These are phyloP conservation scores for Cladochytrium replicatum DNA, from an alignment of 192 early-diverging fungal species.

Conservation along the genomic window DNA sequence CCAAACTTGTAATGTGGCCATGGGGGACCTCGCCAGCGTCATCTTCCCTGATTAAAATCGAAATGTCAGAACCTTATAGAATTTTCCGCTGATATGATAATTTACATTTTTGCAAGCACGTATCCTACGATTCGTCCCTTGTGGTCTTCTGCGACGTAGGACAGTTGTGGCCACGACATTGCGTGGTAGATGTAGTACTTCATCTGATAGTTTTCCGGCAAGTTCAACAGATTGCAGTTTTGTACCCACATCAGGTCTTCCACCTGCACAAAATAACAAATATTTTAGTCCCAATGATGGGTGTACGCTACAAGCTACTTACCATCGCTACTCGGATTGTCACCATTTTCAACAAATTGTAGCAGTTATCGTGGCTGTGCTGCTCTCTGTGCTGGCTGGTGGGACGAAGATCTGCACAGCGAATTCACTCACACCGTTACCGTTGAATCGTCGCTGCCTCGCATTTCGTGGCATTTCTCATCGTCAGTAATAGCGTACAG, in stretches of 20 bases:
- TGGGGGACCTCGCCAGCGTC: conserved; percentile 54
- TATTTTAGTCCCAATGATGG: background rate
- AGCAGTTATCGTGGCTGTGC: no score
- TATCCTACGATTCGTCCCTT: conserved; percentile 92
- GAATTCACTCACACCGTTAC: no score
- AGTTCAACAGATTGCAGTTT: conserved; percentile 91
- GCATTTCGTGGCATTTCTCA: no score
- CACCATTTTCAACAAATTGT: no score
- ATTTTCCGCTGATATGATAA: background rate
- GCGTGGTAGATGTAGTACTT: conserved; percentile 81
- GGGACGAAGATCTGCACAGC: no score
- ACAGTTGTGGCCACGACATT: conserved; percentile 59
- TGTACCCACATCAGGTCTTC: conserved; percentile 90
- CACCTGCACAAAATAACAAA: conserved; percentile 41
- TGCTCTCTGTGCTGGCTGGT: no score
- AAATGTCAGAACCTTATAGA: background rate
- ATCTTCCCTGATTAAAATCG: conserved; percentile 63
- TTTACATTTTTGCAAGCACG: conserved; percentile 93
- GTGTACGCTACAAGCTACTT: background rate
- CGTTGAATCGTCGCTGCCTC: no score
- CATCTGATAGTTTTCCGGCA: conserved; percentile 99
- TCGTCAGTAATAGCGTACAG: no score
- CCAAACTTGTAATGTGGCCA: conserved; percentile 95
- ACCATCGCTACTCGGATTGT: no score
- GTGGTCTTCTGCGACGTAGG: conserved; percentile 87